Percentiles rank a stretch among this genome's conserved stretches.
phyloP scores from a whole-genome alignment of 2,329 filamentous ascomycete species.

The Apiospora saccharicola region DNA sequence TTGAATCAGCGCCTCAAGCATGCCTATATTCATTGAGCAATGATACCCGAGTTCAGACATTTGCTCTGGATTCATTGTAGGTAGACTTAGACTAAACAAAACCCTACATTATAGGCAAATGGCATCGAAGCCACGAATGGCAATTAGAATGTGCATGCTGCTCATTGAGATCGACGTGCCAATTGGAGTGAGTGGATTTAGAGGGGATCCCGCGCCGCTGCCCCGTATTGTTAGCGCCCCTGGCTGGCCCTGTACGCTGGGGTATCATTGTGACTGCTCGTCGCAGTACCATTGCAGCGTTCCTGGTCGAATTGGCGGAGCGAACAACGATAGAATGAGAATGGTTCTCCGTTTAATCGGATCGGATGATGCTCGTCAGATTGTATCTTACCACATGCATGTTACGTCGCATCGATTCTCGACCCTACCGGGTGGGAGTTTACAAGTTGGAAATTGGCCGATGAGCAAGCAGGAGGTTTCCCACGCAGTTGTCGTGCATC shows the following conservation, averaged over 20 bases:
- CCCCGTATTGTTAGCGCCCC: not conserved
- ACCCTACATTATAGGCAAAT: too few species aligned
- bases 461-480: too few species aligned
- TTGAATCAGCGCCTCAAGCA: not conserved
- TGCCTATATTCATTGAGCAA: not conserved
- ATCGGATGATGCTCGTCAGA: not conserved
- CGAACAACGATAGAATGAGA: not conserved
- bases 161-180: not conserved
- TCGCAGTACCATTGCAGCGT: not conserved
- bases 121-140: not conserved
- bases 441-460: too few species aligned
- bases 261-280: not conserved
- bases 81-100: not conserved
- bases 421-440: not conserved
- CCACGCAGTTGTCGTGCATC: too few species aligned
- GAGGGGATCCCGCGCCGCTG: too few species aligned
- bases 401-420: not conserved
- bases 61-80: too few species aligned
- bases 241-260: not conserved
- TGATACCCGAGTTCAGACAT: not conserved
- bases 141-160: not conserved
- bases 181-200: not conserved
- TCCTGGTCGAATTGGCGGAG: not conserved
- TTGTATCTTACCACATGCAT: not conserved
- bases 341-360: not conserved